phyloP scores from a whole-genome alignment of 208 protist species.

The Leishmania tarentolae region DNA sequence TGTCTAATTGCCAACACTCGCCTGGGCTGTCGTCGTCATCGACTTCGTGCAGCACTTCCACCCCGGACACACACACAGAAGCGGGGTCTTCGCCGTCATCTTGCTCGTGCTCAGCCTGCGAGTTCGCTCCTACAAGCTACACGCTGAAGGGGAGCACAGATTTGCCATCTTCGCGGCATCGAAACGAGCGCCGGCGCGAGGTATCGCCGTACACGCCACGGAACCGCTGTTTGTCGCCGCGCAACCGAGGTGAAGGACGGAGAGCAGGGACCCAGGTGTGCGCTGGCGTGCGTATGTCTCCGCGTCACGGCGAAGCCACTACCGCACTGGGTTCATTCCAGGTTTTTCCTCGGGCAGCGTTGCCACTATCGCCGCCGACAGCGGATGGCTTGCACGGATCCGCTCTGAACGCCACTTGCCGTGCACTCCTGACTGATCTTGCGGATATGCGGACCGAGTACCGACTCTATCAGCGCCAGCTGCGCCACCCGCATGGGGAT shows the following conservation, averaged over 20 bases:
- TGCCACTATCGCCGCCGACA: neutral
- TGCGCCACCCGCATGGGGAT: conserved; percentile 54
- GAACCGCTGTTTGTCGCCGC: neutral
- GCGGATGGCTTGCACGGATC: conserved; percentile 17
- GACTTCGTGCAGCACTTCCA: neutral
- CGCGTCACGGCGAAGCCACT: neutral
- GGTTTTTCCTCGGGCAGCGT: neutral
- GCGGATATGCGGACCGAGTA: conserved; percentile 54
- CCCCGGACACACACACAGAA: neutral
- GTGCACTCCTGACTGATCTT: conserved; percentile 58
- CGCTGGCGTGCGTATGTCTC: neutral
- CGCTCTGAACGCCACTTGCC: conserved; percentile 47
- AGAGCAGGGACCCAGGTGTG: neutral
- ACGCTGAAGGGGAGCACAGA: neutral
- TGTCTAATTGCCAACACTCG: neutral
- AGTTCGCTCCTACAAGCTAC: neutral
- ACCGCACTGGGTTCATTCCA: neutral
- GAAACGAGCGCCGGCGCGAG: neutral
- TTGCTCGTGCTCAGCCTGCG: neutral
- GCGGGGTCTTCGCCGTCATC: conserved; percentile 10
- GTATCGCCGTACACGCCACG: neutral
- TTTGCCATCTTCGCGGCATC: neutral
- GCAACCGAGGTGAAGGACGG: neutral
- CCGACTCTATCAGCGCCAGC: conserved; percentile 35
- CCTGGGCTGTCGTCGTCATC: conserved; percentile 24